phyloP scores from a whole-genome alignment of 1,284 basidiomycete genomes.

The Microstroma glucosiphilum region DNA sequence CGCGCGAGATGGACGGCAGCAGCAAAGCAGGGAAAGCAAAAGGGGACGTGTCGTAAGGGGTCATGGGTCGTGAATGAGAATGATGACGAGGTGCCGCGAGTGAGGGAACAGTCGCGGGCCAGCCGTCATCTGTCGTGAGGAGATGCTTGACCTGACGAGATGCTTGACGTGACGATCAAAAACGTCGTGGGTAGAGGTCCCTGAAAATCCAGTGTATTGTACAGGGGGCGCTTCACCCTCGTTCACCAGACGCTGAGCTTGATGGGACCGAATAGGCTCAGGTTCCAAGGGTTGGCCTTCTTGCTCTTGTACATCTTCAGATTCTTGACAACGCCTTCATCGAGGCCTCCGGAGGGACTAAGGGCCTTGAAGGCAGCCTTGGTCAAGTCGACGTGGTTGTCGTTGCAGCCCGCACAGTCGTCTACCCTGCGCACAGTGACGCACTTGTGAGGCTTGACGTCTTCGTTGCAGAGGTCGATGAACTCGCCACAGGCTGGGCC shows the following conservation, averaged over 20 bases:
- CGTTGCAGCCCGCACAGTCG: conserved; percentile 40
- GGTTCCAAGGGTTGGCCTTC: conserved; percentile 37
- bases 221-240: too few relatives aligned
- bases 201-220: too few relatives aligned
- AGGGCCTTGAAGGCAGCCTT: conserved; percentile 44
- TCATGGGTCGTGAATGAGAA: too few relatives aligned
- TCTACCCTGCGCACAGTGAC: conserved; percentile 41
- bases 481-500: conserved; percentile 46
- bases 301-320: conserved; percentile 33
- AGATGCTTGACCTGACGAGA: too few relatives aligned
- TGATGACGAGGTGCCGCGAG: too few relatives aligned
- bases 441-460: conserved; percentile 23
- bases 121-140: too few relatives aligned
- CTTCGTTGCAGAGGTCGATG: conserved; percentile 41
- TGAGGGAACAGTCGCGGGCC: too few relatives aligned
- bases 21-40: too few relatives aligned
- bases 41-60: too few relatives aligned
- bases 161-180: too few relatives aligned
- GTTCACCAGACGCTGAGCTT: conserved; percentile 16
- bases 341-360: conserved; percentile 28
- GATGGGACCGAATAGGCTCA: conserved; percentile 35
- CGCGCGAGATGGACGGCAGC: too few relatives aligned
- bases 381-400: conserved; percentile 41
- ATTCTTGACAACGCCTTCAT: conserved; percentile 34
- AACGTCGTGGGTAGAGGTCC: too few relatives aligned